A percentile compares a stretch with the other conserved stretches of the same genome.
Conservation (phyloP, 805 yeast genomes). For the Dipodascopsis tothii region DNA sequence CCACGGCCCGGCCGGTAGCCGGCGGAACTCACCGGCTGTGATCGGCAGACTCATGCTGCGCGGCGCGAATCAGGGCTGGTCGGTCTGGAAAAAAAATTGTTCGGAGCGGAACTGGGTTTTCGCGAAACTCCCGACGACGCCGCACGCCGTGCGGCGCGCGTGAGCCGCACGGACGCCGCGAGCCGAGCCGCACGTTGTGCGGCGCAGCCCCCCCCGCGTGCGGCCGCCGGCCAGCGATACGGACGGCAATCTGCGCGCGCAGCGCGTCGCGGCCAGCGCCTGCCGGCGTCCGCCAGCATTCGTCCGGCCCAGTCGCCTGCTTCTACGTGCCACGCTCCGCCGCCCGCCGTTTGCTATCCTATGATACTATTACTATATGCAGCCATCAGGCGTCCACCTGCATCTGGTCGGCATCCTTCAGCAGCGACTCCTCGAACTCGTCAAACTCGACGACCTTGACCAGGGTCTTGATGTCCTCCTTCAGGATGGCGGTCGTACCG, state of each 20-base stretch:
- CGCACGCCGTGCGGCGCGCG: too few relatives aligned
- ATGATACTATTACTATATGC: background rate
- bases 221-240: too few relatives aligned
- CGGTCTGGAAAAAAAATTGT: background rate
- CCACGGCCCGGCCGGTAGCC: too few relatives aligned
- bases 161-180: too few relatives aligned
- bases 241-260: too few relatives aligned
- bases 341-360: too few relatives aligned
- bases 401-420: conserved; percentile 18
- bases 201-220: too few relatives aligned
- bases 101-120: background rate
- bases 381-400: conserved; percentile 18
- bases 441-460: conserved; percentile 45
- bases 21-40: background rate
- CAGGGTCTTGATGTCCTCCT: conserved; percentile 55
- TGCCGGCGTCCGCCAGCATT: too few relatives aligned
- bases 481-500: conserved; percentile 88
- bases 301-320: too few relatives aligned
- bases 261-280: too few relatives aligned
- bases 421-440: conserved; percentile 13
- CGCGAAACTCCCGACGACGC: background rate
- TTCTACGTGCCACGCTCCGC: too few relatives aligned
- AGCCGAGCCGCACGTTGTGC: too few relatives aligned
- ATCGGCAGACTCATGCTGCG: background rate
- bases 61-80: background rate